phyloP scores from a whole-genome alignment of 441 rosid species.

The Eruca vesicaria region DNA sequence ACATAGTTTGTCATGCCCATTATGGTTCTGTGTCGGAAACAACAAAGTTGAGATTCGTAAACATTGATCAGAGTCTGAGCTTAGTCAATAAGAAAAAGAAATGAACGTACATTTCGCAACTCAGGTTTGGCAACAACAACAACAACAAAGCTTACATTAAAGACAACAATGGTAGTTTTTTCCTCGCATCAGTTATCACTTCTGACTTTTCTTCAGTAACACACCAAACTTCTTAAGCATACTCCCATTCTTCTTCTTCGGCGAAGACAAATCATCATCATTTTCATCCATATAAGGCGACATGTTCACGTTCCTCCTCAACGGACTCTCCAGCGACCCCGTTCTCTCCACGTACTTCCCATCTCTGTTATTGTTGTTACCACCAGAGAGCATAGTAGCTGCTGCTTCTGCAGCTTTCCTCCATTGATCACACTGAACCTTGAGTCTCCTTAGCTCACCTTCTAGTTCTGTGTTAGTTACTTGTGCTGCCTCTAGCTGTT shows the following conservation, averaged over 20 bases:
- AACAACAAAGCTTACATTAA: not conserved
- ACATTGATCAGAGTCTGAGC: not conserved
- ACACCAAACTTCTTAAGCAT: not conserved
- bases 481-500: conserved; percentile 81
- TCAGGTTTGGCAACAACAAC: not conserved
- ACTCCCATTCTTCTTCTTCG: conserved; percentile 27
- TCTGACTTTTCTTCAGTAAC: not conserved
- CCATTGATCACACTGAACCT: conserved; percentile 97
- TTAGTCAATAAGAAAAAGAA: not conserved
- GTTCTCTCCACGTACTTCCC: conserved; percentile 67
- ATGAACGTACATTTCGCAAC: not conserved
- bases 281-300: conserved; percentile 71
- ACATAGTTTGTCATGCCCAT: not conserved
- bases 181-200: not conserved
- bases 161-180: not conserved
- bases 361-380: conserved; percentile 46
- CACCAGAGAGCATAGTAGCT: conserved; percentile 74
- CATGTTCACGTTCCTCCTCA: conserved; percentile 40
- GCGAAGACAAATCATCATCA: conserved; percentile 69
- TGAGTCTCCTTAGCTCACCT: conserved; percentile 79
- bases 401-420: conserved; percentile 99
- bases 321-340: conserved; percentile 55
- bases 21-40: not conserved
- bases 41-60: not conserved
- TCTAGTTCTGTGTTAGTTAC: conserved; percentile 71